Conservation (phyloP, 129 eudicot species). For the Sambucus nigra region DNA sequence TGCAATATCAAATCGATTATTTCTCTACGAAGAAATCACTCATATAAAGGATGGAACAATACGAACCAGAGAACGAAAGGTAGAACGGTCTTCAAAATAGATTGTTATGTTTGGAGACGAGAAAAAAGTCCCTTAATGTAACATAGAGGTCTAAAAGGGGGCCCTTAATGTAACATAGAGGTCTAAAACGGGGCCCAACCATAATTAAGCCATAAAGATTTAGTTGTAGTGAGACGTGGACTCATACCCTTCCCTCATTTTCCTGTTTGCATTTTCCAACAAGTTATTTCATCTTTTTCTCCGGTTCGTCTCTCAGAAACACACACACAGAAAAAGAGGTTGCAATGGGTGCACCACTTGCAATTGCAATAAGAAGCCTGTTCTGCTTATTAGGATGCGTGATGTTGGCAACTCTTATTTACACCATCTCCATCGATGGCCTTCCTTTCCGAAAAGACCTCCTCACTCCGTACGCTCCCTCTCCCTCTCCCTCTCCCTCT, state of each 20-base stretch:
- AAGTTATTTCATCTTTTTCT: too few relatives aligned
- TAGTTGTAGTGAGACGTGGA: constrained; percentile 12
- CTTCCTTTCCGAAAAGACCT: constrained; percentile 72
- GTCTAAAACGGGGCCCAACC: too few relatives aligned
- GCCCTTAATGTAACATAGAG: too few relatives aligned
- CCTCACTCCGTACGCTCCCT: constrained; percentile 72
- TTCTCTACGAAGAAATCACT: too few relatives aligned
- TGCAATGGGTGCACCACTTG: constrained; percentile 4
- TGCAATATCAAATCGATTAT: too few relatives aligned
- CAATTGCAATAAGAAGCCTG: constrained; percentile 24
- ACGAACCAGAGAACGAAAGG: too few relatives aligned
- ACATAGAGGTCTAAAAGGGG: too few relatives aligned
- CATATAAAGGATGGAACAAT: too few relatives aligned
- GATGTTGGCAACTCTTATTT: constrained; percentile 52
- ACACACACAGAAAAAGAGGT: not conserved
- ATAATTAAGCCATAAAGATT: too few relatives aligned
- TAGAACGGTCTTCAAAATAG: too few relatives aligned
- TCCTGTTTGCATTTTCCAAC: not conserved
- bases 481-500: not conserved
- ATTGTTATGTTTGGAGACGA: too few relatives aligned
- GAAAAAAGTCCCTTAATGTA: too few relatives aligned
- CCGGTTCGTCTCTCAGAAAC: not conserved
- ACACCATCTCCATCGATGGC: constrained; percentile 60
- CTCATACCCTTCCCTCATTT: not conserved
- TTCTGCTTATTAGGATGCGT: constrained; percentile 42